Evolutionary conservation across 2,329 filamentous ascomycete genomes (phyloP).

Genomic region (Alternaria burnsii): DNA sequence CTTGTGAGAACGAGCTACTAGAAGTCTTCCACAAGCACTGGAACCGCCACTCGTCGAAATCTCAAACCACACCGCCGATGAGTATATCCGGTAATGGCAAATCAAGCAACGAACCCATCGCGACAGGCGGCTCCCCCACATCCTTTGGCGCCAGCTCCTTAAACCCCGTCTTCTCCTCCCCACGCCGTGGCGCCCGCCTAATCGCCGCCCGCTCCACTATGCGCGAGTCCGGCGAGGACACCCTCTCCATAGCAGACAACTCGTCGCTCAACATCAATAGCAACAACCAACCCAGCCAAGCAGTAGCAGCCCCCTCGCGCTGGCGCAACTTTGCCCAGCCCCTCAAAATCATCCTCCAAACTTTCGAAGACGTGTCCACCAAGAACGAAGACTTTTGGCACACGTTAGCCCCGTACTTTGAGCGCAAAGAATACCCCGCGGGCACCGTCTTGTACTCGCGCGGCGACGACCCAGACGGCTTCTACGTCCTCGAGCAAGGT

Average conservation of each 20-base stretch:
- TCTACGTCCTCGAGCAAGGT: constrained; percentile 89
- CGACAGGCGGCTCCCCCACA: constrained; percentile 32
- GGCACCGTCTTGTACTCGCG: constrained; percentile 80
- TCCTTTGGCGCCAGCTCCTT: constrained; percentile 44
- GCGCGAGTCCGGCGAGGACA: constrained; percentile 57
- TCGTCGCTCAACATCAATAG: constrained; percentile 4
- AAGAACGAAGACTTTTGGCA: constrained; percentile 98
- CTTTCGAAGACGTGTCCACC: constrained; percentile 87
- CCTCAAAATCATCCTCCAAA: constrained; percentile 88
- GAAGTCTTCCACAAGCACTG: constrained; percentile 64
- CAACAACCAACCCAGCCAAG: not conserved
- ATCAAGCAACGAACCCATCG: constrained; percentile 20
- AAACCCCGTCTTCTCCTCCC: constrained; percentile 74
- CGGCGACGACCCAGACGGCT: constrained; percentile 78
- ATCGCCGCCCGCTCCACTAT: constrained; percentile 80
- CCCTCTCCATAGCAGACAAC: constrained; percentile 25
- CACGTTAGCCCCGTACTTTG: constrained; percentile 77
- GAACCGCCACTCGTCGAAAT: constrained; percentile 47
- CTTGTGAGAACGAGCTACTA: constrained; percentile 92
- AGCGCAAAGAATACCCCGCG: constrained; percentile 69
- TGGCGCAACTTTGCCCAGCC: constrained; percentile 92
- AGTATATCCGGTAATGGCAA: constrained; percentile 36
- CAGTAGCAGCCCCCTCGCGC: constrained; percentile 55
- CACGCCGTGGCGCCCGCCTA: constrained; percentile 78
- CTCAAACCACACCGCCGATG: constrained; percentile 47